Evolutionary conservation across 148 eudicot genomes (phyloP).

Genomic region (Rhododendron kiyosumense): DNA sequence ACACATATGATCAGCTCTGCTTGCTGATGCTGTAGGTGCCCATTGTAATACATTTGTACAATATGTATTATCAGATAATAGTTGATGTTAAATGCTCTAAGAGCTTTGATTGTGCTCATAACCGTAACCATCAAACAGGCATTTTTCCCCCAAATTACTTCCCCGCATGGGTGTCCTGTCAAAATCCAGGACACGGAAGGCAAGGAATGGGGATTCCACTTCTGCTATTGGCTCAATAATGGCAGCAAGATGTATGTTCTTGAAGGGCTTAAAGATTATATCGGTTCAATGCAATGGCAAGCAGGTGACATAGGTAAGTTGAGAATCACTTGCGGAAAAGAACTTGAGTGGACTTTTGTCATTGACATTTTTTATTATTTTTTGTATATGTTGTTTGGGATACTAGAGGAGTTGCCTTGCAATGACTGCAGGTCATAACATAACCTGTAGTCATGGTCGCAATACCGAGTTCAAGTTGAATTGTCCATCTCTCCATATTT

Average conservation of each 20-base stretch:
- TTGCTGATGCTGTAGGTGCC: background rate
- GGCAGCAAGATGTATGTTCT: constrained; percentile 35
- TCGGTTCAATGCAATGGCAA: constrained; percentile 34
- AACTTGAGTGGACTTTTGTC: background rate
- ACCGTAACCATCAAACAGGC: constrained; percentile 21
- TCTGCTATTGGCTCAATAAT: constrained; percentile 33
- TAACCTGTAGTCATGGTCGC: background rate
- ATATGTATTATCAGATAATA: background rate
- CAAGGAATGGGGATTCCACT: constrained; percentile 34
- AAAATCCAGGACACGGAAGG: constrained; percentile 34
- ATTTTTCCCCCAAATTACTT: constrained; percentile 31
- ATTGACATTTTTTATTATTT: background rate
- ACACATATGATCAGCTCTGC: background rate
- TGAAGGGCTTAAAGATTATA: constrained; percentile 43
- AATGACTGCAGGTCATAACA: background rate
- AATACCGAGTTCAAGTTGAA: background rate
- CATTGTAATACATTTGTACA: background rate
- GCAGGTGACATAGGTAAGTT: constrained; percentile 38
- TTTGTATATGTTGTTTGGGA: background rate
- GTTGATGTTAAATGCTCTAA: background rate
- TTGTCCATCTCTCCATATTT: background rate
- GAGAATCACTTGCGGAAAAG: background rate
- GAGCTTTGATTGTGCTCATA: background rate
- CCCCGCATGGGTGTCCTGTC: constrained; percentile 23
- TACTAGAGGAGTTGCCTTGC: background rate